Evolutionary conservation across 192 early-diverging fungal species (phyloP).

Genomic region (Chytriomyces hyalinus): DNA sequence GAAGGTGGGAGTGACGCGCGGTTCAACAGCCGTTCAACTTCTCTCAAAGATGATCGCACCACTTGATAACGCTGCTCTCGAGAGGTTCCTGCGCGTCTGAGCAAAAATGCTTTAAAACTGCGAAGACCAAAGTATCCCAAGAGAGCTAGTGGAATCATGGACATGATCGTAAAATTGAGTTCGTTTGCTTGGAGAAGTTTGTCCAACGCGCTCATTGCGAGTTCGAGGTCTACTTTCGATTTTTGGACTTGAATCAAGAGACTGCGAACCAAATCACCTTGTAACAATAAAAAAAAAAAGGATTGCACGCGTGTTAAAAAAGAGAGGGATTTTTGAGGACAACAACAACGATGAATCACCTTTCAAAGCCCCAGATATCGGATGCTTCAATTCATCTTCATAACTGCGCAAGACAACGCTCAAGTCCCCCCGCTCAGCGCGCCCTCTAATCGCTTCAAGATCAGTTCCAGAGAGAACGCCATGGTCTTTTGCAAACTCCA

Average conservation of each 20-base stretch:
- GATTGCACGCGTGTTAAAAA: constrained; percentile 46
- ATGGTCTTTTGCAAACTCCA: constrained; percentile 74
- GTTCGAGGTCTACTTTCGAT: constrained; percentile 90
- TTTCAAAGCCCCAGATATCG: constrained; percentile 32
- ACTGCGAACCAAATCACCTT: constrained; percentile 51
- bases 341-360: constrained; percentile 6
- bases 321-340: not conserved
- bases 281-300: not conserved
- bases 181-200: constrained; percentile 93
- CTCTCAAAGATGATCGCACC: constrained; percentile 57
- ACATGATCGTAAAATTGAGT: constrained; percentile 92
- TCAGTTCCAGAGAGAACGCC: constrained; percentile 17
- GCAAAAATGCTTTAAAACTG: constrained; percentile 46
- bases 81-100: constrained; percentile 47
- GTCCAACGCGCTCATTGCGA: constrained; percentile 90
- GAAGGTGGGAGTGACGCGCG: constrained; percentile 8
- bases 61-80: constrained; percentile 48
- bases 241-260: constrained; percentile 79
- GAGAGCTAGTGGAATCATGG: constrained; percentile 74
- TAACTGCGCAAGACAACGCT: constrained; percentile 78
- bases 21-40: constrained; percentile 66
- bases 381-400: constrained; percentile 75
- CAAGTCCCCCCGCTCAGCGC: constrained; percentile 80
- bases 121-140: constrained; percentile 56
- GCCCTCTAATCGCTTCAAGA: constrained; percentile 52